Conservation (phyloP, 2,329 filamentous ascomycete genomes). For the Paraphaeosphaeria sporulosa region DNA sequence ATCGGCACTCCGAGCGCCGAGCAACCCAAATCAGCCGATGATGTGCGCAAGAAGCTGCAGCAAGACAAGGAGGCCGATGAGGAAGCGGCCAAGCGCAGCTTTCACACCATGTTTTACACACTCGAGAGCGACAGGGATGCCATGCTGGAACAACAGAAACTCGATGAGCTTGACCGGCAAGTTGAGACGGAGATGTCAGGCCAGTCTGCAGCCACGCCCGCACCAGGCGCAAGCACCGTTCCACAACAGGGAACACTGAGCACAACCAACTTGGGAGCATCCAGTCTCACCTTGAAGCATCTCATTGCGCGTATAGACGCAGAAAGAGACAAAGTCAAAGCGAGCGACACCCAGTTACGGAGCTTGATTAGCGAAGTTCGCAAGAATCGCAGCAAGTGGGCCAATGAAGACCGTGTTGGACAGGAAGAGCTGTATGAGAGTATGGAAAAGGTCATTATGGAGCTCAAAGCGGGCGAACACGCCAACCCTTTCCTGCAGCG, state of each 20-base stretch:
- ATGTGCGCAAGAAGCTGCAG: conserved; percentile 91
- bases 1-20: conserved; percentile 62
- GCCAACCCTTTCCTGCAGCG: conserved; percentile 93
- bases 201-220: conserved; percentile 55
- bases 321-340: conserved; percentile 87
- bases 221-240: conserved; percentile 59
- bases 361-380: conserved; percentile 96
- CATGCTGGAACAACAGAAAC: conserved; percentile 96
- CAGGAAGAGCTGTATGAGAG: conserved; percentile 98
- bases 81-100: conserved; percentile 86
- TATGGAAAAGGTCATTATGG: conserved; percentile 93
- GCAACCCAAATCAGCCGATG: conserved; percentile 76
- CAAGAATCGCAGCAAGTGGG: conserved; percentile 99
- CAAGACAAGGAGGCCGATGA: conserved; percentile 91
- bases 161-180: conserved; percentile 95
- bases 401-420: conserved; percentile 94
- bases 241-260: conserved; percentile 88
- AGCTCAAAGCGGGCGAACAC: conserved; percentile 96
- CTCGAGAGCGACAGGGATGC: conserved; percentile 93
- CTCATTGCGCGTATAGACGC: conserved; percentile 94
- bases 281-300: conserved; percentile 94
- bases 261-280: conserved; percentile 92
- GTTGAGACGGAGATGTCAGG: conserved; percentile 93
- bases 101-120: conserved; percentile 93
- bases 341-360: conserved; percentile 90